Conservation (phyloP, 2,329 filamentous ascomycete genomes). For the Fusarium staphyleae region DNA sequence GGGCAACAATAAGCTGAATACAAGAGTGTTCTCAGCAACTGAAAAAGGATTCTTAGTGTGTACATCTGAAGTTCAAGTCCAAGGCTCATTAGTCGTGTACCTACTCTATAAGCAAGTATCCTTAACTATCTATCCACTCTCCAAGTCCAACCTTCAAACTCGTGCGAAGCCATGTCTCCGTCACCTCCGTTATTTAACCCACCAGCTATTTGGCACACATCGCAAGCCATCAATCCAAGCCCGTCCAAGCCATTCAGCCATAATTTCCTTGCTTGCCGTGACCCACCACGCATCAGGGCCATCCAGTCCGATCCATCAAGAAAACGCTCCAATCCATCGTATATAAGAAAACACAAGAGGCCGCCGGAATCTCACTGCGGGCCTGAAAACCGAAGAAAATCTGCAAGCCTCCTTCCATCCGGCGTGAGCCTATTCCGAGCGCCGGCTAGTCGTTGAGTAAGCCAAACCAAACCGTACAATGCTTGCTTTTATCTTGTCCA, state of each 20-base stretch:
- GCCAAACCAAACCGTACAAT: slow-evolving; percentile 26
- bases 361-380: neutral
- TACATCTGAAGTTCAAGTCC: neutral
- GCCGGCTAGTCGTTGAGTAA: slow-evolving; percentile 22
- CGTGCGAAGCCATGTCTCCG: neutral
- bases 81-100: slow-evolving; percentile 13
- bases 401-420: slow-evolving; percentile 4
- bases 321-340: slow-evolving; percentile 4
- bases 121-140: neutral
- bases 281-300: neutral
- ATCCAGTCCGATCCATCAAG: slow-evolving; percentile 11
- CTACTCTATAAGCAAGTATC: slow-evolving; percentile 10
- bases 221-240: slow-evolving; percentile 24
- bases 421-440: slow-evolving; percentile 26
- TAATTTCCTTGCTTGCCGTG: neutral
- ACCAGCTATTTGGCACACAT: neutral
- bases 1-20: slow-evolving; percentile 22
- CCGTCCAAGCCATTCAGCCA: slow-evolving; percentile 1
- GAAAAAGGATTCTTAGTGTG: too few relatives aligned
- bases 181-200: slow-evolving; percentile 5
- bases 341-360: slow-evolving; percentile 17
- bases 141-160: slow-evolving; percentile 5
- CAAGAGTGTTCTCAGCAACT: slow-evolving; percentile 13
- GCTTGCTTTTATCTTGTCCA: slow-evolving; percentile 33
- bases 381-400: neutral